Conservation (phyloP, 78 protist species). For the Paratrimastix pyriformis region DNA sequence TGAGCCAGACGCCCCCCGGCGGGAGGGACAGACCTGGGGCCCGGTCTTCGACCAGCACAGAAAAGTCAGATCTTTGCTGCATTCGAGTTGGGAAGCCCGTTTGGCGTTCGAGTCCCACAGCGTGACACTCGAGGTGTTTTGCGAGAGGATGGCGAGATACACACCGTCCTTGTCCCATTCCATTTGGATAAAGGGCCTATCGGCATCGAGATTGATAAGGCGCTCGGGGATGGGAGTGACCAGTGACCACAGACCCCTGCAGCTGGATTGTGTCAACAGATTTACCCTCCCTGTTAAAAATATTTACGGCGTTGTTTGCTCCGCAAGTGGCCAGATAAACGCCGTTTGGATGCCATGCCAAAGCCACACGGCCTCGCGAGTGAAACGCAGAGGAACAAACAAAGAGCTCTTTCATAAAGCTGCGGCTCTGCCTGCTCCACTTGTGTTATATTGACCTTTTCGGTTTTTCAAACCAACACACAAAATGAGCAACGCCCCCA, state of each 20-base stretch:
- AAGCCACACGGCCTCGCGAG: too few species aligned
- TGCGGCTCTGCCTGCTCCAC: too few species aligned
- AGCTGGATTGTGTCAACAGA: not conserved
- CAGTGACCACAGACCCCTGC: not conserved
- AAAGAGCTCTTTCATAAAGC: too few species aligned
- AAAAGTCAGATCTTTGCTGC: not conserved
- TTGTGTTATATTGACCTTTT: too few species aligned
- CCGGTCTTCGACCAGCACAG: not conserved
- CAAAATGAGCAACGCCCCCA: too few species aligned
- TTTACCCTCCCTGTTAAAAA: not conserved
- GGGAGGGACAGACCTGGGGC: too few species aligned
- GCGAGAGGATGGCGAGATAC: not conserved
- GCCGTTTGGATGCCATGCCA: constrained; percentile 12
- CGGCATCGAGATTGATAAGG: not conserved
- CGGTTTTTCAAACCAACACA: too few species aligned
- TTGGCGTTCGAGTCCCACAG: not conserved
- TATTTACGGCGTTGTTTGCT: not conserved
- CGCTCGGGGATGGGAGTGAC: not conserved
- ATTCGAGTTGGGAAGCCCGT: not conserved
- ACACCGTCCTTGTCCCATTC: constrained; percentile 25
- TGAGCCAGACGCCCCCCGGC: too few species aligned
- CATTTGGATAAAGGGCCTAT: not conserved
- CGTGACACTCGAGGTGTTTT: not conserved
- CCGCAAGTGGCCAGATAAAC: not conserved
- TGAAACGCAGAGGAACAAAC: too few species aligned